Conservation (phyloP, 2,329 filamentous ascomycete genomes). For the Penicillium sp. region DNA sequence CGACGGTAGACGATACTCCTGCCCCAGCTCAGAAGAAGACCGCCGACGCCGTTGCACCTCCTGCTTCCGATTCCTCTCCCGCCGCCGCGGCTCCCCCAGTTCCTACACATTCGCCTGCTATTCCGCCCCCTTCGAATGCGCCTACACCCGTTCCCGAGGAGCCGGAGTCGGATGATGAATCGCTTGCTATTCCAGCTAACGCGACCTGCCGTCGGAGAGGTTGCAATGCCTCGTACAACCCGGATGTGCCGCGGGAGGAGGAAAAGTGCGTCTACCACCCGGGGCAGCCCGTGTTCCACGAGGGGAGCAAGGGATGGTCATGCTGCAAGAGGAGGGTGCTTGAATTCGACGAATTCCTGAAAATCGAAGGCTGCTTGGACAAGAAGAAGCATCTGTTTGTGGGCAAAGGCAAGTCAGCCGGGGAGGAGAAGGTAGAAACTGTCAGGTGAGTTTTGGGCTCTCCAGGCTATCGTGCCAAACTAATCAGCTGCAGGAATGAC, state of each 20-base stretch:
- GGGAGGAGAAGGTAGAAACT: constrained; percentile 77
- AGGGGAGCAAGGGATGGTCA: constrained; percentile 96
- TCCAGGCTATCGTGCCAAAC: not conserved
- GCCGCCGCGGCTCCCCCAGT: constrained; percentile 10
- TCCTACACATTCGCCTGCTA: constrained; percentile 33
- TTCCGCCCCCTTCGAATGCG: constrained; percentile 36
- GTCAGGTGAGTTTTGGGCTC: constrained; percentile 65
- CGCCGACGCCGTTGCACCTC: constrained; percentile 28
- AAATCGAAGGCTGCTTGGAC: constrained; percentile 86
- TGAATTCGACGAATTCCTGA: constrained; percentile 98
- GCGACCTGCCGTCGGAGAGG: constrained; percentile 77
- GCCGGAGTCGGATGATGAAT: constrained; percentile 85
- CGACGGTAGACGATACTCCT: constrained; percentile 77
- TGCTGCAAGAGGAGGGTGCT: constrained; percentile 95
- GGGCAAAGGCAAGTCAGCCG: constrained; percentile 67
- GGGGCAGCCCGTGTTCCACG: constrained; percentile 90
- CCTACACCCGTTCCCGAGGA: constrained; percentile 58
- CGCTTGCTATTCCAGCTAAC: constrained; percentile 72
- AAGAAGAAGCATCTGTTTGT: constrained; percentile 85
- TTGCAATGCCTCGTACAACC: constrained; percentile 70
- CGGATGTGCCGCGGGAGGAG: constrained; percentile 63
- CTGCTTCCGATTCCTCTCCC: constrained; percentile 28
- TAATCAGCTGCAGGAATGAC: constrained; percentile 65
- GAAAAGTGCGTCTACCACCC: constrained; percentile 90
- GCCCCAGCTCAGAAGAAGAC: constrained; percentile 45